These are phyloP conservation scores for Tolypocladium nubicola DNA, from an alignment of 2,329 filamentous ascomycete species.

Conservation along the genomic window DNA sequence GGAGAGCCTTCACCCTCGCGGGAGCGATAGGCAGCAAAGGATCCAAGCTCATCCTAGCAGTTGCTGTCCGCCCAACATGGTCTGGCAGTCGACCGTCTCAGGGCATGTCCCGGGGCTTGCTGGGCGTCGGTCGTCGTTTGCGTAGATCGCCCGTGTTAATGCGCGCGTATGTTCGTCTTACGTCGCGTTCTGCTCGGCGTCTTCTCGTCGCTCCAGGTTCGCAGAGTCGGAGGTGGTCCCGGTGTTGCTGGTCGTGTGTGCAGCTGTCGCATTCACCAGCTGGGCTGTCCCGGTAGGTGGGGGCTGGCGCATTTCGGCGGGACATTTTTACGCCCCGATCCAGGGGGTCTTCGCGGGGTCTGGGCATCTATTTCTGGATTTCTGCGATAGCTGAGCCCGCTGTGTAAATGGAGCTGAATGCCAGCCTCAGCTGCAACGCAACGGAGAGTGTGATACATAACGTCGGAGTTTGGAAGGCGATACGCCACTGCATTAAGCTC, in stretches of 20 bases:
- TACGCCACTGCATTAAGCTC: too few species aligned
- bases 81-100: constrained; percentile 7
- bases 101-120: not conserved
- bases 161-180: not conserved
- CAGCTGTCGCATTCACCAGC: not conserved
- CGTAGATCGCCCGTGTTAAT: not conserved
- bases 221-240: not conserved
- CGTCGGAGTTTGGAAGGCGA: too few species aligned
- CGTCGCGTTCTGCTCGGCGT: not conserved
- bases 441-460: too few species aligned
- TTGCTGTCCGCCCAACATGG: constrained; percentile 22
- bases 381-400: too few species aligned
- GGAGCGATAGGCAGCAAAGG: constrained; percentile 83
- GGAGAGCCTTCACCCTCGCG: constrained; percentile 78
- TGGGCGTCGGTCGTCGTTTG: not conserved
- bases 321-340: constrained; percentile 5
- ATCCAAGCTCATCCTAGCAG: constrained; percentile 73
- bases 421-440: too few species aligned
- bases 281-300: not conserved
- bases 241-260: not conserved
- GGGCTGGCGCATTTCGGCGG: constrained; percentile 1
- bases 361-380: too few species aligned
- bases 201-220: not conserved
- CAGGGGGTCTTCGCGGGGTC: not conserved
- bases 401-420: too few species aligned